Conservation (phyloP, 2,329 filamentous ascomycete species). For the Neonectria neomacrospora region DNA sequence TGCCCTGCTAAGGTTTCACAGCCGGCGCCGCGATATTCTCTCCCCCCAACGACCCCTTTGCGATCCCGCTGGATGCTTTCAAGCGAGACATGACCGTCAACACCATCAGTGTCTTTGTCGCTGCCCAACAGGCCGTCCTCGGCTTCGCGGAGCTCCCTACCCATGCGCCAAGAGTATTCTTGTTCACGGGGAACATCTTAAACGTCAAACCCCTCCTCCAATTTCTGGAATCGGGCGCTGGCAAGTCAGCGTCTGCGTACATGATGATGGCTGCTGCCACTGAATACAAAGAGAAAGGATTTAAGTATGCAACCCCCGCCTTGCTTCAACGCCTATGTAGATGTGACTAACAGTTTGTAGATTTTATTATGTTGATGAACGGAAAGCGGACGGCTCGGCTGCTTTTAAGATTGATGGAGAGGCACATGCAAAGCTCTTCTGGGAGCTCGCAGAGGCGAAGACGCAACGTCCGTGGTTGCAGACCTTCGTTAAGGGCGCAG, state of each 20-base stretch:
- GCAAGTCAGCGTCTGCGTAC: constrained; percentile 52
- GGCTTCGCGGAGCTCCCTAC: constrained; percentile 44
- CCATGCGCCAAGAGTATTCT: constrained; percentile 51
- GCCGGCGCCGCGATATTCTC: constrained; percentile 18
- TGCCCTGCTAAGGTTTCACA: not conserved
- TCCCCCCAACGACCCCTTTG: constrained; percentile 24
- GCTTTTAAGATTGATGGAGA: constrained; percentile 50
- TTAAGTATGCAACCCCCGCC: constrained; percentile 43
- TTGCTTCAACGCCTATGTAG: not conserved
- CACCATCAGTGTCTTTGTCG: constrained; percentile 26
- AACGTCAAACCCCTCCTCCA: constrained; percentile 47
- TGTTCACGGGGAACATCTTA: constrained; percentile 57
- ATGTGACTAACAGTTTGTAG: constrained; percentile 43
- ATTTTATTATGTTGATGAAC: constrained; percentile 64
- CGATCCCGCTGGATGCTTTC: constrained; percentile 28
- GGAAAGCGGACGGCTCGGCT: constrained; percentile 52
- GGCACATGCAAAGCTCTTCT: constrained; percentile 55
- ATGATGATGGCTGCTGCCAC: constrained; percentile 45
- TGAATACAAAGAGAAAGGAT: constrained; percentile 50
- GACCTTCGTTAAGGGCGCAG: constrained; percentile 56
- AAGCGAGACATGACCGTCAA: constrained; percentile 23
- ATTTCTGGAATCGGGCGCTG: constrained; percentile 52
- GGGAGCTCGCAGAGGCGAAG: constrained; percentile 52
- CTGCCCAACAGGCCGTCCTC: constrained; percentile 28
- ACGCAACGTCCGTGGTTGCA: constrained; percentile 58